Evolutionary conservation across 2,329 filamentous ascomycete species (phyloP), one percentile per base, ranked within the genome.

Genomic region (Torrubiellomyces zombiae): DNA sequence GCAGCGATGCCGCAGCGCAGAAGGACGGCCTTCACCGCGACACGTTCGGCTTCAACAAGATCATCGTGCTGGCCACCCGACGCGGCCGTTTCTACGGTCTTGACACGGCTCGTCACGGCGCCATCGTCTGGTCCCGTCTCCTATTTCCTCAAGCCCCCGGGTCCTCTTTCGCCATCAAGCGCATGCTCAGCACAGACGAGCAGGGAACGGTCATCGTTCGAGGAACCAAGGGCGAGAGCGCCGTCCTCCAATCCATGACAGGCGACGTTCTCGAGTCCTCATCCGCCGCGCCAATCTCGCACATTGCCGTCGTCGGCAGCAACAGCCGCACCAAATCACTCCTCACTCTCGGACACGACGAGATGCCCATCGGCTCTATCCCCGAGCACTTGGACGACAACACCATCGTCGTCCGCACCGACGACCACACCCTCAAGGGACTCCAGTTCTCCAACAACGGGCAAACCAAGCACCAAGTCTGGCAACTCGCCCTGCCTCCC

Each of bases 1-100:
- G 71, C 16, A 65, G 66, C 1, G 59, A 64, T 7, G 53, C 60
- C 10, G 41, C 50, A 1, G 50, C 43, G 9, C 50, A 51, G 13
- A 45, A 47, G 12, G 48, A 56, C 15, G 58, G 58, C 6, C 55
- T 75, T n/a, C 53, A 58, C 11, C 63, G 71, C 10, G 78, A 89
- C 39, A 69, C 63, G 19, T 95, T 95, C 47, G 86, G 86, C 4
- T 86, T 94, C 51, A 75, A 80, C 47, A 92, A 93, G 51, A 56
- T 86, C 16, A 67, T 85, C 5, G 60, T 94, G 29, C 58, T 93
- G 25, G 83, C 76, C 5, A 93, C 85, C 2, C 63, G 69, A 27
- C 74, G 72, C 28, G 85, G 85, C 9, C 74, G 78, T 35, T 54
- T 95, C 11, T 77, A 85, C 36, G 81, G 75, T 3, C 56, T 98